Base-by-base conservation (phyloP, 192 early-diverging fungal genomes). In the Backusella mclennaniae region DNA sequence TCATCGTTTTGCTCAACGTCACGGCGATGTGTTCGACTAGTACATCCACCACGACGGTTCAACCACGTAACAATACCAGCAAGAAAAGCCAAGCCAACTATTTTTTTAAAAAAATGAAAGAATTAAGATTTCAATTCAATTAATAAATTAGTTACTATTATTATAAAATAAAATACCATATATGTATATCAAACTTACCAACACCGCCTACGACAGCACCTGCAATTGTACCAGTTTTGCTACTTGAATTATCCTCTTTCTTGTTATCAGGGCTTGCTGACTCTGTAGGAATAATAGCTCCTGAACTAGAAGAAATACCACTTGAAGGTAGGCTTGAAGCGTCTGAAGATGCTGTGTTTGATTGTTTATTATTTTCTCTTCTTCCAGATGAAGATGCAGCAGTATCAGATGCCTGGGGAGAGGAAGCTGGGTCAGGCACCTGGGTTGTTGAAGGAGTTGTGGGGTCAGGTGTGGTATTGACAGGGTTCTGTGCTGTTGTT, bases 31-130 rank as follows among this genome's bases (percentile, higher is more conserved):
- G 70, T 71, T 31, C 67, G 66, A 15, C 53, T 69, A 8, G 73
- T 78, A 67, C 76, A 82, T 42, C 80, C 80, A 15, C 80, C 80
- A 66, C 74, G 73, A 35, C 80, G 76, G 23, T 82, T 82, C 21
- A 82, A 71, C 53, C 76, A 82, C 8, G 80, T 78, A 9, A 82
- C 9, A 6, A 78, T 44, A 73, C 80, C 80, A 66, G 44, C 76
- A 75, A 82, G 46, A 21, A 78, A 44, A 29, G 76, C 80, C 31
- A 82, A 38, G 15, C 76, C 80, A 53, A 78, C 80, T 81, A 71
- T 23, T 38, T 39, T 66, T 41, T 49, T 6, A 31, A 49, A 49
- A 49, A 49, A 49, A 44, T 15, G 42, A 17, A 44, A 44, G 42
- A 49, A 49, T 38, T n/a, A 42, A 42, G 41, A 66, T 44, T 26